Conservation (phyloP, 306 rosid genomes). For the Boehmeria nivea region DNA sequence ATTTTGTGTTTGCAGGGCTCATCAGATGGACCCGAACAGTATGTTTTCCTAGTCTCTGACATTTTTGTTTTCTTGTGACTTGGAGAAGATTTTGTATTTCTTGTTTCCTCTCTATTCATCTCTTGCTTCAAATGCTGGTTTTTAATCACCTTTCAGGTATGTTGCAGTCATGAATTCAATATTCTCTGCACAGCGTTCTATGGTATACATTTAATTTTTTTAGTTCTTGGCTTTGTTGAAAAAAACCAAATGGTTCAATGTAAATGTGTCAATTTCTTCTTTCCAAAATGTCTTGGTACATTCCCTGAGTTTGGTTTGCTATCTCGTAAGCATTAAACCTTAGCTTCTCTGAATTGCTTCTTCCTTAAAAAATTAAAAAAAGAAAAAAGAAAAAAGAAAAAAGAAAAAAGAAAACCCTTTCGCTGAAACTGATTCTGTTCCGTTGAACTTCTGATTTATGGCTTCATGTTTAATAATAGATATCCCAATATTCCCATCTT, state of each 20-base stretch:
- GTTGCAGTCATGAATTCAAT: slow-evolving; percentile 95
- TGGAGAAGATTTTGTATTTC: slow-evolving; percentile 7
- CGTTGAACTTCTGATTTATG: too few relatives aligned
- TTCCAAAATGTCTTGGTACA: too few relatives aligned
- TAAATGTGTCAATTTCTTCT: not conserved
- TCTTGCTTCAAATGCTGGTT: slow-evolving; percentile 12
- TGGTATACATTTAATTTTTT: slow-evolving; percentile 35
- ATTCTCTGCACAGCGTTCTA: slow-evolving; percentile 86
- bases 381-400: too few relatives aligned
- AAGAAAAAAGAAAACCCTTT: too few relatives aligned
- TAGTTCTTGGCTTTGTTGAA: not conserved
- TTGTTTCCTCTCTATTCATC: slow-evolving; percentile 19
- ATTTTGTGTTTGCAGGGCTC: slow-evolving; percentile 89
- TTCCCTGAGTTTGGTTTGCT: too few relatives aligned
- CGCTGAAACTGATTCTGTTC: not conserved
- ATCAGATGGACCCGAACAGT: slow-evolving; percentile 97
- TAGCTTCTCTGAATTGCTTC: too few relatives aligned
- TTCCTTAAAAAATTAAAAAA: too few relatives aligned
- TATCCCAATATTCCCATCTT: slow-evolving; percentile 9
- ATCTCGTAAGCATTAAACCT: too few relatives aligned
- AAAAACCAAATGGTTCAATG: not conserved
- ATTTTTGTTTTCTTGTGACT: not conserved
- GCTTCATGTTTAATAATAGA: too few relatives aligned
- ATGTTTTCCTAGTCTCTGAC: slow-evolving; percentile 16
- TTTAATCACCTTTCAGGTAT: slow-evolving; percentile 53